A percentile compares a stretch with the other conserved stretches of the same genome.
phyloP scores from a whole-genome alignment of 1,139 yeast species.

The Candida sojae region DNA sequence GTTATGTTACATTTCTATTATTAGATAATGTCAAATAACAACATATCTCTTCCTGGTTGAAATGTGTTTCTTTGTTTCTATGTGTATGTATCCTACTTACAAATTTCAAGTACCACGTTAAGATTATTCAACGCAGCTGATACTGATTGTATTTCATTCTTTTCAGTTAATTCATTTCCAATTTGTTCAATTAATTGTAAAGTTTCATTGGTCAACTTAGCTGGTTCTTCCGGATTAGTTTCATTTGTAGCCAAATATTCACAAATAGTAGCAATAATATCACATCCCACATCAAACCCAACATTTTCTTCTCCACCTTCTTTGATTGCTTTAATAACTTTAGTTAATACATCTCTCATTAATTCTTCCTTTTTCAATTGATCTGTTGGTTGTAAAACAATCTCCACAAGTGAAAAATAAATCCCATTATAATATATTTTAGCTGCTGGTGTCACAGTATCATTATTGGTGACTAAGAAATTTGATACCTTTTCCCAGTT shows the following conservation, averaged over 20 bases:
- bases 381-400: slow-evolving; percentile 17
- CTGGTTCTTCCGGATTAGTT: slow-evolving; percentile 20
- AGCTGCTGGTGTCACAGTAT: slow-evolving; percentile 40
- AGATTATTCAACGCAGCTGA: slow-evolving; percentile 2
- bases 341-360: slow-evolving; percentile 23
- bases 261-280: slow-evolving; percentile 71
- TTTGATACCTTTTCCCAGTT: slow-evolving; percentile 11
- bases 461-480: slow-evolving; percentile 14
- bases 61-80: background rate
- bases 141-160: slow-evolving; percentile 2
- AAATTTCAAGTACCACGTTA: slow-evolving; percentile 2
- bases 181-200: slow-evolving; percentile 3
- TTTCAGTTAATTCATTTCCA: slow-evolving; percentile 2
- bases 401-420: slow-evolving; percentile 58
- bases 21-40: background rate
- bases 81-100: background rate
- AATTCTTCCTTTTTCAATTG: slow-evolving; percentile 22
- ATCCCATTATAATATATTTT: slow-evolving; percentile 60
- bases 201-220: slow-evolving; percentile 1
- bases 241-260: slow-evolving; percentile 53
- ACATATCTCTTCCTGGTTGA: too few relatives aligned
- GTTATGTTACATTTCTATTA: background rate
- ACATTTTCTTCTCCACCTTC: slow-evolving; percentile 24
- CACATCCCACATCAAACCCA: slow-evolving; percentile 63
- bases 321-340: slow-evolving; percentile 31